Conservation (phyloP, 768 basidiomycete genomes). For the Crepidotus variabilis region DNA sequence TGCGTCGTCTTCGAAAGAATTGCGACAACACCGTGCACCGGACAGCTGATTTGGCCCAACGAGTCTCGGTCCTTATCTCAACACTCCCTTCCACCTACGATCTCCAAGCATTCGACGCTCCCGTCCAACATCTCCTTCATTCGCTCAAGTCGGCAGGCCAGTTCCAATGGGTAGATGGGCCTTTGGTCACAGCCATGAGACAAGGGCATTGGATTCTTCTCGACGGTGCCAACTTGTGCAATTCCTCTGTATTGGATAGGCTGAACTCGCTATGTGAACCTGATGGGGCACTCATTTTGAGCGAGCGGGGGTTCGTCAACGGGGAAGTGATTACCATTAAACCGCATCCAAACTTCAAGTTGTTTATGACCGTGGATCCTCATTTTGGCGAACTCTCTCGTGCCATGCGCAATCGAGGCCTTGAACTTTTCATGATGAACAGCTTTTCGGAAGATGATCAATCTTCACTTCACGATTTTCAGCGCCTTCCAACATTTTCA, state of each 20-base stretch:
- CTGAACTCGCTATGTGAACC: conserved; percentile 95
- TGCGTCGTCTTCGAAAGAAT: neutral
- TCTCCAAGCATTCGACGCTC: neutral
- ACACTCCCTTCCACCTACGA: neutral
- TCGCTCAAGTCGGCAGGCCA: conserved; percentile 11
- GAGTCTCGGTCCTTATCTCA: neutral
- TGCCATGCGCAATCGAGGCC: conserved; percentile 96
- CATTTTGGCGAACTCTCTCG: conserved; percentile 91
- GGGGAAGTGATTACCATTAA: conserved; percentile 69
- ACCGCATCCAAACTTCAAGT: conserved; percentile 86
- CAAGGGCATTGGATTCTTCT: conserved; percentile 87
- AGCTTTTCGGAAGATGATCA: conserved; percentile 41
- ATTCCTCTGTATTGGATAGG: conserved; percentile 91
- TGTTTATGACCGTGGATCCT: conserved; percentile 93
- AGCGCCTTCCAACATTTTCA: conserved; percentile 39
- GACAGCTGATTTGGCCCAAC: neutral
- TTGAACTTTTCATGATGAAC: conserved; percentile 67
- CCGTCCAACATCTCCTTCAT: neutral
- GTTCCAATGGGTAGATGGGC: conserved; percentile 96
- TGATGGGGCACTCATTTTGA: conserved; percentile 78
- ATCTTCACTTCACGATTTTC: conserved; percentile 39
- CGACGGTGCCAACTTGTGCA: conserved; percentile 93
- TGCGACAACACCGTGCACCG: neutral
- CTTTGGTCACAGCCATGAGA: conserved; percentile 82
- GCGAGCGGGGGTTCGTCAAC: conserved; percentile 82